These are phyloP conservation scores for Botryotinia globosa DNA, from an alignment of 2,329 filamentous ascomycete species.

Conservation along the genomic window DNA sequence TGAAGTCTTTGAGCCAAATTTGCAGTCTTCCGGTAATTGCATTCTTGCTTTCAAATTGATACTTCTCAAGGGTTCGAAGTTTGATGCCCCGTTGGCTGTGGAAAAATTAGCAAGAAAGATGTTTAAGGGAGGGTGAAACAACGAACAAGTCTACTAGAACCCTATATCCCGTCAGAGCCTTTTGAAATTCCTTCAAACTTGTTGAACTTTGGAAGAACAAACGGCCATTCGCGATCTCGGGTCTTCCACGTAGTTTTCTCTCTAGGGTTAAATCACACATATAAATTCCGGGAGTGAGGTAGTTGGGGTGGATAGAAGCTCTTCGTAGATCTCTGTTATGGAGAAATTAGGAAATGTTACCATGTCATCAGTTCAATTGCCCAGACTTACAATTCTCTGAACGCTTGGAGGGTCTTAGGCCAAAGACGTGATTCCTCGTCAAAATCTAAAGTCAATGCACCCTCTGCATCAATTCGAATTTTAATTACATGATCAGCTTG, in stretches of 20 bases:
- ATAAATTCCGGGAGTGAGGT: neutral
- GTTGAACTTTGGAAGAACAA: neutral
- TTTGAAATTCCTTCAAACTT: neutral
- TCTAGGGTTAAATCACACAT: neutral
- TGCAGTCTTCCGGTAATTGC: conserved; percentile 1
- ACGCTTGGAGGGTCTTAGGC: neutral
- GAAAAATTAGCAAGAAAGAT: neutral
- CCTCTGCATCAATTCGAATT: neutral
- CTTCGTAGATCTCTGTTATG: neutral
- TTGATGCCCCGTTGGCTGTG: conserved; percentile 7
- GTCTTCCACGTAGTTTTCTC: no score
- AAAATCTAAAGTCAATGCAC: conserved; percentile 5
- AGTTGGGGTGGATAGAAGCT: neutral
- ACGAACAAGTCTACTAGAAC: neutral
- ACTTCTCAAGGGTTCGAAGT: neutral
- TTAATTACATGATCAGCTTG: neutral
- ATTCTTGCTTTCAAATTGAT: neutral
- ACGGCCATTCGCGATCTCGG: neutral
- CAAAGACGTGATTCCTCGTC: neutral
- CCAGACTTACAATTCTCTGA: neutral
- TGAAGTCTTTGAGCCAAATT: neutral
- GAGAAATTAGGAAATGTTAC: neutral
- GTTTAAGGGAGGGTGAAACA: no score
- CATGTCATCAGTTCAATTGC: neutral
- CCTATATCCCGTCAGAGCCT: conserved; percentile 1